Evolutionary conservation across 768 basidiomycete genomes (phyloP).

Genomic region (Mycena sanguinolenta): DNA sequence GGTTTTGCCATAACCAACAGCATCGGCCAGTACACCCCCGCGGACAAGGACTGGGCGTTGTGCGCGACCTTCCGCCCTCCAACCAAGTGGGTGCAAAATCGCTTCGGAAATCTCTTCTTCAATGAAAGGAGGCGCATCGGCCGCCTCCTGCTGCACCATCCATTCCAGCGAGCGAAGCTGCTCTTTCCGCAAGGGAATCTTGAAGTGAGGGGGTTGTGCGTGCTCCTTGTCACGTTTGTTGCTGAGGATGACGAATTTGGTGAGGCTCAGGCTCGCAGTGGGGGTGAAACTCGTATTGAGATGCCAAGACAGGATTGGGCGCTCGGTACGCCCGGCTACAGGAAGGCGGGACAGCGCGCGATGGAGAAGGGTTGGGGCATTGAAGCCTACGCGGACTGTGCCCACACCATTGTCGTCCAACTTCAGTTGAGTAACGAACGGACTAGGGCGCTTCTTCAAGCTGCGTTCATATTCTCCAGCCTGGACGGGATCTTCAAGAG

Average conservation of each 20-base stretch:
- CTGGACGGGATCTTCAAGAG: constrained; percentile 87
- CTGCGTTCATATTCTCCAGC: constrained; percentile 92
- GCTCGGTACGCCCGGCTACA: constrained; percentile 60
- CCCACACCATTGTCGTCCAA: constrained; percentile 74
- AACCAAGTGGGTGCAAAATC: constrained; percentile 85
- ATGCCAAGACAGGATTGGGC: constrained; percentile 78
- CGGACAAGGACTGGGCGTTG: constrained; percentile 80
- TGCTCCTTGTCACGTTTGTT: constrained; percentile 83
- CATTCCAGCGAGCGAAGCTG: constrained; percentile 92
- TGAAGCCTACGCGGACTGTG: constrained; percentile 86
- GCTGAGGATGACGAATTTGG: constrained; percentile 79
- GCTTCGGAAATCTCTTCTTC: constrained; percentile 97
- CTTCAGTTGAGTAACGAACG: constrained; percentile 89
- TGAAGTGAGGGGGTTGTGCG: constrained; percentile 85
- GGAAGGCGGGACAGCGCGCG: constrained; percentile 88
- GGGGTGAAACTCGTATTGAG: constrained; percentile 85
- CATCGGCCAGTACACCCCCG: constrained; percentile 94
- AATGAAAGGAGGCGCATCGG: constrained; percentile 76
- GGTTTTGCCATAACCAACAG: constrained; percentile 98
- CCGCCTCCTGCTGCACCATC: constrained; percentile 89
- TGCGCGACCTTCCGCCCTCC: constrained; percentile 95
- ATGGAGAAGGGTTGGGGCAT: constrained; percentile 88
- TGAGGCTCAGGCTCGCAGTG: constrained; percentile 66
- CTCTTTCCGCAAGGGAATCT: constrained; percentile 79
- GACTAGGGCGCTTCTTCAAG: constrained; percentile 86